Percentiles rank a stretch among this genome's conserved stretches.
phyloP scores from a whole-genome alignment of 495 filamentous ascomycete species.

The Lophiotrema nucula region DNA sequence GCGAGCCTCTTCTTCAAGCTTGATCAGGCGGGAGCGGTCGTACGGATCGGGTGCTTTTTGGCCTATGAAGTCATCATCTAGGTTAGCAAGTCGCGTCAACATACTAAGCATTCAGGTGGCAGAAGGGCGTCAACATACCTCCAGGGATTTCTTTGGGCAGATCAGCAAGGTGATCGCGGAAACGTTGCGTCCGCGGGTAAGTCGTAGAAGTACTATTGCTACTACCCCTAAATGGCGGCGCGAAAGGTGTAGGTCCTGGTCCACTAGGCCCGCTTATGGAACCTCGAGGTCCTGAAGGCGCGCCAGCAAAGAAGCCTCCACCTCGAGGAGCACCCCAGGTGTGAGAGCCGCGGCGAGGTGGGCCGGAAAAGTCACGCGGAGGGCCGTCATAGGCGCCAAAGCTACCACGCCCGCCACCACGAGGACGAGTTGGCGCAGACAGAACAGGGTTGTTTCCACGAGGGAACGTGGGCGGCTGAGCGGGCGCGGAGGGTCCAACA shows the following conservation, averaged over 20 bases:
- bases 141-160: constrained; percentile 53
- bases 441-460: constrained; percentile 54
- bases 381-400: constrained; percentile 35
- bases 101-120: too few species aligned
- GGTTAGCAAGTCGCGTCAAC: too few species aligned
- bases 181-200: constrained; percentile 53
- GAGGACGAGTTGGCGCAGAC: constrained; percentile 61
- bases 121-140: too few species aligned
- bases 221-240: constrained; percentile 45
- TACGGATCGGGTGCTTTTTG: constrained; percentile 51
- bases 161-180: constrained; percentile 50
- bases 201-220: constrained; percentile 50
- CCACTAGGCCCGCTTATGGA: constrained; percentile 5
- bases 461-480: constrained; percentile 49
- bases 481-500: constrained; percentile 48
- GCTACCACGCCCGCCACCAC: constrained; percentile 46
- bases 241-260: constrained; percentile 19
- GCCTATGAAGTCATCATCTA: too few species aligned
- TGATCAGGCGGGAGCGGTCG: constrained; percentile 35
- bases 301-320: constrained; percentile 16
- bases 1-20: constrained; percentile 55
- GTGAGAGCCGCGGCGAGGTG: constrained; percentile 34
- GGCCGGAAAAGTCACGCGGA: constrained; percentile 32
- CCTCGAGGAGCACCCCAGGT: constrained; percentile 32
- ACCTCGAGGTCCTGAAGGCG: constrained; percentile 33